Evolutionary conservation across 2,329 filamentous ascomycete species (phyloP).

Genomic region (Neofusicoccum umdonicola): DNA sequence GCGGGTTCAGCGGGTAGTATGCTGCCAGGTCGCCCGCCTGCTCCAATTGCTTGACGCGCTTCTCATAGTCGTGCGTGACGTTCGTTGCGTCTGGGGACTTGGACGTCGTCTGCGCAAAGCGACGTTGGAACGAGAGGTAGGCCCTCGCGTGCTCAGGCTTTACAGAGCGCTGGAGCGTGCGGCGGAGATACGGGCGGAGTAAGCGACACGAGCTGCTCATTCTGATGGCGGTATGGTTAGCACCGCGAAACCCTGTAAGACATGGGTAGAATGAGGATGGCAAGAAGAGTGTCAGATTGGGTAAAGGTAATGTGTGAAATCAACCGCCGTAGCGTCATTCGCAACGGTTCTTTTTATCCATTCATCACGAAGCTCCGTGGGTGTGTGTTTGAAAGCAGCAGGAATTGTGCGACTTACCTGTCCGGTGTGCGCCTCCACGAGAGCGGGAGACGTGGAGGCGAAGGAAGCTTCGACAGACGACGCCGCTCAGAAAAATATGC

Average conservation of each 20-base stretch:
- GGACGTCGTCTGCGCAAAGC: conserved; percentile 25
- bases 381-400: neutral
- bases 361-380: conserved; percentile 21
- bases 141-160: conserved; percentile 31
- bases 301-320: conserved; percentile 37
- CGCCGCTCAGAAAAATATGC: conserved; percentile 6
- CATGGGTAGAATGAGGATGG: neutral
- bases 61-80: conserved; percentile 41
- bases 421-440: neutral
- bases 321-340: conserved; percentile 59
- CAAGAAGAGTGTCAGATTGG: conserved; percentile 28
- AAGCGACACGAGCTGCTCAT: conserved; percentile 54
- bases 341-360: conserved; percentile 62
- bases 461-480: neutral
- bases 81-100: conserved; percentile 16
- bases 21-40: conserved; percentile 47
- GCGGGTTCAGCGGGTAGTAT: conserved; percentile 51
- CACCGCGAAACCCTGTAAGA: conserved; percentile 28
- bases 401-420: conserved; percentile 13
- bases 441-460: neutral
- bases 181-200: conserved; percentile 56
- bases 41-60: conserved; percentile 54
- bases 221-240: conserved; percentile 40
- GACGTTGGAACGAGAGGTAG: conserved; percentile 45
- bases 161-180: conserved; percentile 33